Evolutionary conservation across 805 yeast genomes (phyloP).

Genomic region (Ogataea populi-albae): DNA sequence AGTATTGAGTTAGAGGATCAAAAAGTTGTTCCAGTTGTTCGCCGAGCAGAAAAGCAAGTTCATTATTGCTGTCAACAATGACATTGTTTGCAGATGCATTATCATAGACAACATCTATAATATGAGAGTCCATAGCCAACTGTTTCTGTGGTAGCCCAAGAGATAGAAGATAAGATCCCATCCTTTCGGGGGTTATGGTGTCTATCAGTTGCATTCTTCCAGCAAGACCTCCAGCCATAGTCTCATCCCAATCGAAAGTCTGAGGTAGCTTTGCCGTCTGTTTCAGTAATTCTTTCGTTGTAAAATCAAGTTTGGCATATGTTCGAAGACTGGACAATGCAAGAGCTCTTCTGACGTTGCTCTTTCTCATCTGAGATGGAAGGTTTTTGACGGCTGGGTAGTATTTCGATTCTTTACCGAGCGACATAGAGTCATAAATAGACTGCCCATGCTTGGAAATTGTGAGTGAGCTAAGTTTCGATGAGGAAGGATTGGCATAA

Average conservation of each 20-base stretch:
- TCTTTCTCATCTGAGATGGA: constrained; percentile 41
- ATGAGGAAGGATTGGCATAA: constrained; percentile 44
- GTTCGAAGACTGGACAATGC: constrained; percentile 73
- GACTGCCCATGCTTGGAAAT: constrained; percentile 67
- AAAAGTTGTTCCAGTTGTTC: constrained; percentile 84
- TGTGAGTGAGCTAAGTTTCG: constrained; percentile 50
- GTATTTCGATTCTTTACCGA: constrained; percentile 60
- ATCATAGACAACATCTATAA: constrained; percentile 74
- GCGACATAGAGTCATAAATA: constrained; percentile 53
- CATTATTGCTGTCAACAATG: constrained; percentile 59
- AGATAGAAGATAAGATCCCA: constrained; percentile 55
- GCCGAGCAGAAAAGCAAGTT: constrained; percentile 72
- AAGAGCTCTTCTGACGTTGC: constrained; percentile 67
- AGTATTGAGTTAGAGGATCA: constrained; percentile 86
- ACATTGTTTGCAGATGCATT: constrained; percentile 17
- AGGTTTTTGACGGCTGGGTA: constrained; percentile 79
- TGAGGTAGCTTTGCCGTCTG: constrained; percentile 20
- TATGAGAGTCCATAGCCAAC: constrained; percentile 42
- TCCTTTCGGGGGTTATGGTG: constrained; percentile 48
- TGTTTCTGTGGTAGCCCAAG: constrained; percentile 56
- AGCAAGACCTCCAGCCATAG: constrained; percentile 79
- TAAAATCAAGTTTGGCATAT: constrained; percentile 52
- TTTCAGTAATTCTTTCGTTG: constrained; percentile 15
- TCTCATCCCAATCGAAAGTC: constrained; percentile 65
- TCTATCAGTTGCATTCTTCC: constrained; percentile 56